phyloP scores from a whole-genome alignment of 768 basidiomycete species.

The Pisolithus marmoratus region DNA sequence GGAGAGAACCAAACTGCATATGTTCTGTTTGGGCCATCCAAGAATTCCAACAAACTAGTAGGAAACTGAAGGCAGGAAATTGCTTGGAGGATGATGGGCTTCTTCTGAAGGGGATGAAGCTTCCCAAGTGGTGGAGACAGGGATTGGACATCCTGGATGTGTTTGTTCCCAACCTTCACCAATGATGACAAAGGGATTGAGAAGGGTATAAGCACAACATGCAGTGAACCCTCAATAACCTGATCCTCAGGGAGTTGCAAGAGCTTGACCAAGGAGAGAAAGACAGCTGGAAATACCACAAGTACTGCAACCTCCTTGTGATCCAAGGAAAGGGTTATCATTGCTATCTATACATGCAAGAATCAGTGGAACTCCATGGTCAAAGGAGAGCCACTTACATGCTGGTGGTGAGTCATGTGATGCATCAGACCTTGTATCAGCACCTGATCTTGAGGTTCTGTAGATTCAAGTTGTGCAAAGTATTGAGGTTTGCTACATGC shows the following conservation, averaged over 20 bases:
- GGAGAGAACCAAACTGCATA: conserved; percentile 47
- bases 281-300: conserved; percentile 45
- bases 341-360: conserved; percentile 37
- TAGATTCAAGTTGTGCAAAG: conserved; percentile 43
- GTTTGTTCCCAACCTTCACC: conserved; percentile 11
- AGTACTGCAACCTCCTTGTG: conserved; percentile 44
- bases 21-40: conserved; percentile 32
- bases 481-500: conserved; percentile 50
- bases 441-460: conserved; percentile 33
- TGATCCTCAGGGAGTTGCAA: conserved; percentile 38
- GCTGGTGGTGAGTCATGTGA: conserved; percentile 42
- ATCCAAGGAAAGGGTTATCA: conserved; percentile 44
- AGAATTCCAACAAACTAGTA: conserved; percentile 39
- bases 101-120: conserved; percentile 2
- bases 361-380: conserved; percentile 2
- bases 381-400: conserved; percentile 34
- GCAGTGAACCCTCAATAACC: conserved; percentile 9
- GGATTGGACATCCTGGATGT: conserved; percentile 7
- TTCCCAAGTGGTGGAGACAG: not conserved
- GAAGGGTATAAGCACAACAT: conserved; percentile 24
- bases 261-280: conserved; percentile 28
- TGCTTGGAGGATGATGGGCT: conserved; percentile 18
- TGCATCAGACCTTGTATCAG: conserved; percentile 35
- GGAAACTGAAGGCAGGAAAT: conserved; percentile 42
- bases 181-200: conserved; percentile 11